Evolutionary conservation across 2,329 filamentous ascomycete genomes (phyloP), one percentile per base, ranked within the genome.

Genomic region (Penicillium frequentans): DNA sequence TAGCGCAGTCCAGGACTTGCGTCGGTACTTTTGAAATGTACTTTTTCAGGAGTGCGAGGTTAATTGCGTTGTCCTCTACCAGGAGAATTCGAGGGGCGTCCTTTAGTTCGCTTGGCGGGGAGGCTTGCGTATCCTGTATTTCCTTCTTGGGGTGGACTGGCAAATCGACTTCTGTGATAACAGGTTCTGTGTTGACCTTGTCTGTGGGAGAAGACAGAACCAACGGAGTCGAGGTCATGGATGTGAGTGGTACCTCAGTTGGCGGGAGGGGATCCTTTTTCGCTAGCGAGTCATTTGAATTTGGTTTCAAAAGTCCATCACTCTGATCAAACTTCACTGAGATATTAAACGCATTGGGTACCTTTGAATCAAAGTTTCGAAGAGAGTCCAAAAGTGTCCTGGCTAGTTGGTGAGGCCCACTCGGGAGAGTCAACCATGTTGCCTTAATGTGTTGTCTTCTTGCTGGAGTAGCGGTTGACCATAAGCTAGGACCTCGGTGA

Each of bases 31-130:
- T 24, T 19, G 55, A 71, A 64, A 54, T 72, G 64, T 53, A 67
- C 50, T 72, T 76, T 49, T 68, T 70, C 64, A 77, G 70, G 49
- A 74, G 75, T 0, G 74, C 74, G 52, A 75, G 65, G 53, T 74
- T 74, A 52, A 74, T 70, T 10, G 62, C 61, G 55, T 74, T 74
- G 53, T 74, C 72, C 54, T 74, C 72, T 9, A 74, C 72, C 2
- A 74, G 56, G 1, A 74, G 63, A 23, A 73, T 49, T 37, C 46
- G 61, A 49, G 45, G 64, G 21, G 24, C 42, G 26, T 48, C 14
- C 8, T 35, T 24, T 14, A 13, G 8, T 13, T 42, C 9, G 29
- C n/a, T 13, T 10, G 19, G 19, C 9, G 39, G 10, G 39, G 2
- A 19, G 6, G 3, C 5, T 21, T 42, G 39, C 3, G 9, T 23